Evolutionary conservation across 768 basidiomycete genomes (phyloP).

Genomic region (Lentinula sp.): DNA sequence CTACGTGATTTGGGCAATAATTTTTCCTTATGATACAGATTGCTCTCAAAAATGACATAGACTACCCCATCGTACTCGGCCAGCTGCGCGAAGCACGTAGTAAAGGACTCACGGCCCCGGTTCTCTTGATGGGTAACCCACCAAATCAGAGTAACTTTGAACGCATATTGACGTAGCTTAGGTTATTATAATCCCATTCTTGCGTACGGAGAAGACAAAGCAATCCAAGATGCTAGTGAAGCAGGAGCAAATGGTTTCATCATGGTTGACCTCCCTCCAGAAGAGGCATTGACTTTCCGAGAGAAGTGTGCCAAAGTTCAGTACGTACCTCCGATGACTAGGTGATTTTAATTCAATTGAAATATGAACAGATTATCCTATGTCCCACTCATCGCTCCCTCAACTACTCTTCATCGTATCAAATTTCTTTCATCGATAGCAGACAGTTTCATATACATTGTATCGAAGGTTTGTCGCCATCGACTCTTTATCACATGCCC

Average conservation of each 20-base stretch:
- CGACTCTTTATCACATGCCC: slow-evolving; percentile 7
- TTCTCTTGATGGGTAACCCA: slow-evolving; percentile 86
- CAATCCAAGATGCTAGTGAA: slow-evolving; percentile 81
- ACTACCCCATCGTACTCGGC: slow-evolving; percentile 69
- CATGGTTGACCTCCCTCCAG: slow-evolving; percentile 95
- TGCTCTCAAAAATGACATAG: slow-evolving; percentile 75
- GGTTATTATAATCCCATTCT: slow-evolving; percentile 98
- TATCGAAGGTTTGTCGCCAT: slow-evolving; percentile 68
- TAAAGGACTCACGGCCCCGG: slow-evolving; percentile 79
- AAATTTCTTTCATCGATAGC: slow-evolving; percentile 90
- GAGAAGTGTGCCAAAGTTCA: slow-evolving; percentile 75
- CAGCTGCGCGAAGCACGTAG: slow-evolving; percentile 72
- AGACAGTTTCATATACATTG: slow-evolving; percentile 96
- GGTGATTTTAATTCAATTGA: slow-evolving; percentile 2
- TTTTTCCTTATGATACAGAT: slow-evolving; percentile 41
- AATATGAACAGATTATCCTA: slow-evolving; percentile 68
- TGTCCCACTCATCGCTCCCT: slow-evolving; percentile 92
- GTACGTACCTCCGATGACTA: slow-evolving; percentile 39
- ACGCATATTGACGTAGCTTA: slow-evolving; percentile 21
- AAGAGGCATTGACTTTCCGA: slow-evolving; percentile 89
- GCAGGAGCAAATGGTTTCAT: slow-evolving; percentile 98
- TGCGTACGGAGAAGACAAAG: slow-evolving; percentile 92
- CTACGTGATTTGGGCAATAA: not conserved
- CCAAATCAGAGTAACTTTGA: not conserved
- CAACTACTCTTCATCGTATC: slow-evolving; percentile 82